Evolutionary conservation across 2,329 filamentous ascomycete genomes (phyloP), one percentile per base, ranked within the genome.

Genomic region (Monilinia fructicola): DNA sequence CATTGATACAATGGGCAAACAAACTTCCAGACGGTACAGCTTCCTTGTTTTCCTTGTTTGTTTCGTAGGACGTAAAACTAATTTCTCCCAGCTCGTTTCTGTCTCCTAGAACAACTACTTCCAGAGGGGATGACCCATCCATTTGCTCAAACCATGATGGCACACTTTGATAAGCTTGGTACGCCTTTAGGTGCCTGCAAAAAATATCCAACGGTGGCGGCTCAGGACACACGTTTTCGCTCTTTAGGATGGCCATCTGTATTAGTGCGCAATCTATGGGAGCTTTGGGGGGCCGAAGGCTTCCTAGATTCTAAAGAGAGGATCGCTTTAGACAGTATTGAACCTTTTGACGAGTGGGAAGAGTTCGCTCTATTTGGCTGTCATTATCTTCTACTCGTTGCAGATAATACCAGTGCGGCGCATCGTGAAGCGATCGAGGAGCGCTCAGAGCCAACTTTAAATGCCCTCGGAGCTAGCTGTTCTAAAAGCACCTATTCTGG

Each of bases 341-440:
- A 97, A 74, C 87, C 90, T 0, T 97, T 98, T 75, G 94, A 98
- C 76, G 93, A 97, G 78, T 97, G 92, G 92, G 94, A 98, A 77
- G 94, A 97, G 74, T 93, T 97, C 75, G 88, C 90, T 2, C 81
- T 97, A 0, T 97, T 96, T 76, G 87, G 86, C 2, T 87, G 88
- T 44, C 93, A 97, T 77, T 96, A 97, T 77, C 90, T 93, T 72
- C 79, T 97, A 54, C 81, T 96, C 11, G 81, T 87, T 61, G 91
- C 92, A 18, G 60, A 72, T 35, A 72, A 66, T 21, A 54, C 38
- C 23, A 48, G 14, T 35, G n/a, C 16, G 44, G 46, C 16, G 16
- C 40, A 38, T 46, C 11, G 0, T 28, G 42, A 42, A 38, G n/a
- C 50, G 23, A 28, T 26, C 4, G 9, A 40, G 10, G 46, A 59